These are phyloP conservation scores for Inga leiocalycina DNA, from an alignment of 306 rosid genomes.

Conservation along the genomic window DNA sequence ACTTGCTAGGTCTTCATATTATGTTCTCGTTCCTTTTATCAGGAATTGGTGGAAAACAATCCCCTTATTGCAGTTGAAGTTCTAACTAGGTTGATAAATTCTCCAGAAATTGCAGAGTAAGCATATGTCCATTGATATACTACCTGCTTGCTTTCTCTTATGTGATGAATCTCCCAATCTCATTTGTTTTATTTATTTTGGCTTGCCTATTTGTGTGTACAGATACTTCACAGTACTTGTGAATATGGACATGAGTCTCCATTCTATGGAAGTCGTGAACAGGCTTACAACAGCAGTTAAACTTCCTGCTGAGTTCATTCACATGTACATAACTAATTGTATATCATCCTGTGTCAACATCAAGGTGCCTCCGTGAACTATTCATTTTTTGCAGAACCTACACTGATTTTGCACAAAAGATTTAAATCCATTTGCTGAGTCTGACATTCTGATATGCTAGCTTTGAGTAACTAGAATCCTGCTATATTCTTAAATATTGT, in stretches of 20 bases:
- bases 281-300: constrained; percentile 97
- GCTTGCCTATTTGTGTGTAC: constrained; percentile 49
- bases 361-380: constrained; percentile 60
- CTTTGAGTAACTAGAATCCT: constrained; percentile 2
- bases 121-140: constrained; percentile 33
- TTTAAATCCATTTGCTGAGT: neutral
- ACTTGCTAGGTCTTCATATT: constrained; percentile 21
- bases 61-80: constrained; percentile 95
- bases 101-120: constrained; percentile 91
- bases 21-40: constrained; percentile 35
- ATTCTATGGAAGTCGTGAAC: constrained; percentile 99
- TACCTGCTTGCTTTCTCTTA: constrained; percentile 25
- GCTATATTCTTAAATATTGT: neutral
- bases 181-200: constrained; percentile 43
- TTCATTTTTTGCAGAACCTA: constrained; percentile 24
- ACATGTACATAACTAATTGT: constrained; percentile 94
- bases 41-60: constrained; percentile 97
- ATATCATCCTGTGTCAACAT: constrained; percentile 97
- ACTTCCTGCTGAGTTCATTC: constrained; percentile 93
- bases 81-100: constrained; percentile 86
- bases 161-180: constrained; percentile 19
- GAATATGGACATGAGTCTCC: constrained; percentile 99
- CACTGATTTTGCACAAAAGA: neutral
- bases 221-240: constrained; percentile 98
- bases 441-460: constrained; percentile 1